A percentile compares a stretch with the other conserved stretches of the same genome.
These are phyloP conservation scores for Paramarasmius palmivorus DNA, from an alignment of 1,284 basidiomycete genomes.

Conservation along the genomic window DNA sequence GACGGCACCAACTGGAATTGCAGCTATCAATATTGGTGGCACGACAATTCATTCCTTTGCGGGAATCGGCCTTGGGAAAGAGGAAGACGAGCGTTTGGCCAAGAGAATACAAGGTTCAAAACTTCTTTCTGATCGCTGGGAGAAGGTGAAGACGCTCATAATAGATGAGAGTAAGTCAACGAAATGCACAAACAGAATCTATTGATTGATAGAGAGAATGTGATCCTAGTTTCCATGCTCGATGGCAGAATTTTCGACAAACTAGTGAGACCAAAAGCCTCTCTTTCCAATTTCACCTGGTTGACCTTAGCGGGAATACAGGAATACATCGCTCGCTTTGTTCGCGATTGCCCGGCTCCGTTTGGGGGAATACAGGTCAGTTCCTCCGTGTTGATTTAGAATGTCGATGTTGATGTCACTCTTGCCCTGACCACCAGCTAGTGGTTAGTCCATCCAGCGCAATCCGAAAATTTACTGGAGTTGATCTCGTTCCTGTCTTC, in stretches of 20 bases:
- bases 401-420: too few species aligned
- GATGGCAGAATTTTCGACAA: constrained; percentile 89
- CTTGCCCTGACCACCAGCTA: too few species aligned
- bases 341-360: constrained; percentile 60
- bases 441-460: too few species aligned
- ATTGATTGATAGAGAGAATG: too few species aligned
- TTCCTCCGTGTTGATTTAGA: background rate
- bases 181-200: too few species aligned
- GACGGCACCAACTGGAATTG: constrained; percentile 92
- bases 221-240: constrained; percentile 81
- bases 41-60: constrained; percentile 90
- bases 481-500: too few species aligned
- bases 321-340: constrained; percentile 57
- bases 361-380: constrained; percentile 90
- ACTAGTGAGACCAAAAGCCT: constrained; percentile 51
- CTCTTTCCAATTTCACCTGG: background rate
- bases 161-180: constrained; percentile 88
- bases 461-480: too few species aligned
- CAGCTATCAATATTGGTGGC: constrained; percentile 90
- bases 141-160: constrained; percentile 75
- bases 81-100: constrained; percentile 54
- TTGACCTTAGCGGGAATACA: constrained; percentile 11
- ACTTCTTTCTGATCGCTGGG: constrained; percentile 74
- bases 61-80: constrained; percentile 81
- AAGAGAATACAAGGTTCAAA: constrained; percentile 68